Evolutionary conservation across 1,284 basidiomycete species (phyloP).

Genomic region (Pseudozyma thailandica): DNA sequence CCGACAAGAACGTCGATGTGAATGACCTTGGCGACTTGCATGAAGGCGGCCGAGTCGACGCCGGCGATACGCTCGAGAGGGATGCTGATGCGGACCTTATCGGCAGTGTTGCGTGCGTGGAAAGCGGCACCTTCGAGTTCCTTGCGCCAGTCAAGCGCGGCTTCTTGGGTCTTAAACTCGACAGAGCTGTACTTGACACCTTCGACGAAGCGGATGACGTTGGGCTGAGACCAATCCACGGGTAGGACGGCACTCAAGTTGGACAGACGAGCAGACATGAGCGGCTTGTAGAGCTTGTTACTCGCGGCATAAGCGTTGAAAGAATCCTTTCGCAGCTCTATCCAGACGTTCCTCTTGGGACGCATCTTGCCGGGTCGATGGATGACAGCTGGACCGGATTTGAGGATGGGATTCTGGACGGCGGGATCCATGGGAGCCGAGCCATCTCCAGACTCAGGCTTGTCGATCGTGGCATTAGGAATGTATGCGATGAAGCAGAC

Average conservation of each 20-base stretch:
- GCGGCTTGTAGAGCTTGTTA: constrained; percentile 58
- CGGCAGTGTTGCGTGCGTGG: constrained; percentile 47
- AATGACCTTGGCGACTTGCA: constrained; percentile 50
- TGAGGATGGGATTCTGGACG: constrained; percentile 45
- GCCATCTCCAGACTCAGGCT: background rate
- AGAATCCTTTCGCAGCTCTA: constrained; percentile 52
- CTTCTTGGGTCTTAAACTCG: constrained; percentile 63
- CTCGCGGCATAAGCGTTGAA: constrained; percentile 57
- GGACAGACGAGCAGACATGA: constrained; percentile 49
- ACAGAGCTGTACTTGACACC: constrained; percentile 37
- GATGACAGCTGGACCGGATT: constrained; percentile 51
- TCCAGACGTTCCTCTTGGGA: constrained; percentile 55
- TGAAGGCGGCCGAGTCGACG: constrained; percentile 29
- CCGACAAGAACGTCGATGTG: constrained; percentile 36
- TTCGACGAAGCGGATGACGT: constrained; percentile 46
- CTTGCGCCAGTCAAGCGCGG: constrained; percentile 52
- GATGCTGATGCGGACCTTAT: constrained; percentile 54
- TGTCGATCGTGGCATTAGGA: constrained; percentile 15
- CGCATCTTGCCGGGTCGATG: constrained; percentile 51
- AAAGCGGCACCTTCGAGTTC: constrained; percentile 55
- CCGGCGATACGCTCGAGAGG: constrained; percentile 54
- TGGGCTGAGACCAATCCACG: constrained; percentile 42
- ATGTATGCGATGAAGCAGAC: constrained; percentile 61
- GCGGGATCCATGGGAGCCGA: constrained; percentile 26
- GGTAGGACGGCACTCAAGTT: constrained; percentile 53